Conservation (phyloP, 2,329 filamentous ascomycete genomes). For the Lasiodiplodia sp. region DNA sequence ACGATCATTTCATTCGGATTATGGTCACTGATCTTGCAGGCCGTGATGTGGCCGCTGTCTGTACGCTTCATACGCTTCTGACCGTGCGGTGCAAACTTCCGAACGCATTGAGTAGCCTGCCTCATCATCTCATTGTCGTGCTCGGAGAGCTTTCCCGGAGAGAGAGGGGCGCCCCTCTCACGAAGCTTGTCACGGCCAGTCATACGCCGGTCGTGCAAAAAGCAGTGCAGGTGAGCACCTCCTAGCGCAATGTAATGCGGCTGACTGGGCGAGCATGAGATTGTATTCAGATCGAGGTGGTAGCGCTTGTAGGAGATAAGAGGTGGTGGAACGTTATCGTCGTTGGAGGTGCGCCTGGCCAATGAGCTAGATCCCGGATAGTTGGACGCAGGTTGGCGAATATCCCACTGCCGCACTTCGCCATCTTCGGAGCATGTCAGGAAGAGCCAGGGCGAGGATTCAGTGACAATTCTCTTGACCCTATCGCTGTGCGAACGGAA, state of each 20-base stretch:
- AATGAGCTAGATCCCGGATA: constrained; percentile 52
- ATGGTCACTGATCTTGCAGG: constrained; percentile 74
- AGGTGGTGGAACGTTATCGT: constrained; percentile 64
- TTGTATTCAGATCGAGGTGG: constrained; percentile 70
- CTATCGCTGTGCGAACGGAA: constrained; percentile 71
- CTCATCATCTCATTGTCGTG: constrained; percentile 63
- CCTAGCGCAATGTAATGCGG: constrained; percentile 75
- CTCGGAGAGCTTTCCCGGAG: constrained; percentile 48
- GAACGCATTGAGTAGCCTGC: constrained; percentile 69
- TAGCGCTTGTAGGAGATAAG: constrained; percentile 72
- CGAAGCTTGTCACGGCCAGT: constrained; percentile 64
- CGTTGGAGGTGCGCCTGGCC: constrained; percentile 41
- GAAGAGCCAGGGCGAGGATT: constrained; percentile 72
- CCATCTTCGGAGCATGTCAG: constrained; percentile 75
- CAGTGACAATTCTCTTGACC: constrained; percentile 73
- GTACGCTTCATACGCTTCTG: constrained; percentile 59
- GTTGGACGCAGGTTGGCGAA: constrained; percentile 69
- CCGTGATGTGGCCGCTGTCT: constrained; percentile 71
- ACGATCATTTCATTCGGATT: constrained; percentile 72
- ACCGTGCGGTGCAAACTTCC: constrained; percentile 70
- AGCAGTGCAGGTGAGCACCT: constrained; percentile 73
- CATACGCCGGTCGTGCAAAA: constrained; percentile 74
- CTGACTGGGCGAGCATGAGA: constrained; percentile 71
- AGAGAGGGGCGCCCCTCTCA: constrained; percentile 60
- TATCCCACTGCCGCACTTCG: constrained; percentile 73